Percentiles rank a stretch among this genome's conserved stretches.
Conservation (phyloP, 208 protist species). For the Trypanosoma scelopori region DNA sequence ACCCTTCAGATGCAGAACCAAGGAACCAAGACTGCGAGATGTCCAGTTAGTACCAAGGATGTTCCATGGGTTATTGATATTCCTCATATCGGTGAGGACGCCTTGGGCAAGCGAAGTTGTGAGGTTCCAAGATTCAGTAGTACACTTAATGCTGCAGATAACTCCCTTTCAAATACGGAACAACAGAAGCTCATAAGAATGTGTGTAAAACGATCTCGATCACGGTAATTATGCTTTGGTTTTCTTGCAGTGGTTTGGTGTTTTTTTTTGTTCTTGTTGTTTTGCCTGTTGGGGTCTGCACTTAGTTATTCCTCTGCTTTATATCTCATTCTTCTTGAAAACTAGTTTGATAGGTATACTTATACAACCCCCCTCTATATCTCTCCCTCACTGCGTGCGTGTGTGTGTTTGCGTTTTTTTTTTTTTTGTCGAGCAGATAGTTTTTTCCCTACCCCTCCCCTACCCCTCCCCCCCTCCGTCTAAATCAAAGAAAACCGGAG, state of each 20-base stretch:
- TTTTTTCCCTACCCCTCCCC: too few relatives aligned
- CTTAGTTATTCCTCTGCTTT: too few relatives aligned
- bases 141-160: not conserved
- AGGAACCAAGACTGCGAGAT: slow-evolving; percentile 2
- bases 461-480: too few relatives aligned
- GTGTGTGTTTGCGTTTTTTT: too few relatives aligned
- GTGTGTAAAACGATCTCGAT: not conserved
- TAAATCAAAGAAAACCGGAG: too few relatives aligned
- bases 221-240: slow-evolving; percentile 4
- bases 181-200: not conserved
- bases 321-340: not conserved
- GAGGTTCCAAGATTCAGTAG: slow-evolving; percentile 27
- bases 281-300: too few relatives aligned
- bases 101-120: slow-evolving; percentile 35
- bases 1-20: slow-evolving; percentile 33
- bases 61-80: slow-evolving; percentile 83
- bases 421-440: too few relatives aligned
- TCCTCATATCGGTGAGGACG: slow-evolving; percentile 61
- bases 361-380: too few relatives aligned
- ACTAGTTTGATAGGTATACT: not conserved
- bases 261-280: slow-evolving; percentile 11
- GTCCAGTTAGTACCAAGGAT: slow-evolving; percentile 36
- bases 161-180: slow-evolving; percentile 1
- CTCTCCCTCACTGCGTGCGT: too few relatives aligned
- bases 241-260: slow-evolving; percentile 1